Base-by-base conservation (phyloP, 2,329 filamentous ascomycete genomes). In the Thielaviopsis ethacetica region DNA sequence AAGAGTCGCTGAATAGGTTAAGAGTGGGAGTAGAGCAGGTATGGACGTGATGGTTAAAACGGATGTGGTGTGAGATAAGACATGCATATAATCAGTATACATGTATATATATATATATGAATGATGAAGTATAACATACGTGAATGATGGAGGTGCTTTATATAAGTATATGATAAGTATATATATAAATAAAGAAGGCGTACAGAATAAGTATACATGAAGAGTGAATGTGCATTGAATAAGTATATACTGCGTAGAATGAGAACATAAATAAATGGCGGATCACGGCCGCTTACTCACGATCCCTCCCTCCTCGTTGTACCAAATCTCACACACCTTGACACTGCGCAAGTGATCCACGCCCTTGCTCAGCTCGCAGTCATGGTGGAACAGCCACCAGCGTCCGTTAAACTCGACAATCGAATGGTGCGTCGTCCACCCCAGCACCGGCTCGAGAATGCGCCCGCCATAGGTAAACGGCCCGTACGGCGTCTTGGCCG, bases 391-490 rank as follows among this genome's bases (percentile, higher is more conserved):
- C 59, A 91, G 68, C 70, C 81, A 90, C 80, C 85, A 89, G 63
- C 76, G 79, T 3, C 78, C 83, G 69, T 80, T 68, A 66, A 86
- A 88, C 73, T 89, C 84, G 10, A 84, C 84, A 64, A 91, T 84
- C 2, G 82, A 86, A 68, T 90, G 86, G 71, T 90, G 86, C 58
- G 86, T 91, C 51, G 86, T 90, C 86, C 86, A 91, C 1, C 86
- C 86, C 26, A 86, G 69, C 5, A 91, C 86, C 0, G 86, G 86
- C 73, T 89, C 85, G 54, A 91, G 68, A 58, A 91, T 84, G 53
- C 80, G 72, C 0, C 86, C 86, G 0, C 75, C 77, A 62, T 88
- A 90, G 1, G 80, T 85, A 65, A 90, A 90, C 0, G 86, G 86
- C 0, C 86, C 86, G 12, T 81, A 70, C 0, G 86, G 86, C 60